Base-by-base conservation (phyloP, 1,284 basidiomycete genomes). In the Leccinum pseudoinsigne region DNA sequence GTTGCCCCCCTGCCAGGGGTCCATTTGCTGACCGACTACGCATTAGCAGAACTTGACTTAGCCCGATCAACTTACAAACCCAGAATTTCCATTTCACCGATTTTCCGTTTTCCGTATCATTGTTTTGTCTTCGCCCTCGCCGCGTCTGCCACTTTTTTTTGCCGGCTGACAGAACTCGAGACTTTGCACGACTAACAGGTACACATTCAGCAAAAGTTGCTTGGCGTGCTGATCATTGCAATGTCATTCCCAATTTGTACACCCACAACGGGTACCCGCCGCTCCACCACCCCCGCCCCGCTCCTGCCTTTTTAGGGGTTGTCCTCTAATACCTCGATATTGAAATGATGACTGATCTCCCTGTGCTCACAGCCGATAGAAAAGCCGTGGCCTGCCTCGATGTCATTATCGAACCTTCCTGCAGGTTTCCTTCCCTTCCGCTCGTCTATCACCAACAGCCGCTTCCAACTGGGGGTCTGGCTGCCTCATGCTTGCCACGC, bases 401-500 rank as follows among this genome's bases (percentile, higher is more conserved):
- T 72, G 72, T 47, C 72, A 69, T 50, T 68, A 74, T 74, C 71
- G 68, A 66, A 67, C 59, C 67, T 69, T 72, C 70, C 69, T 69
- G 66, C 54, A 67, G 61, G 66, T 65, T 69, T 67, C 71, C 65
- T 76, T 75, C 55, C 72, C 64, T 66, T 67, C 64, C 66, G 26
- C 62, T 72, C 71, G 72, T 76, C 75, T 68, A 75, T 73, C 72
- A 75, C 74, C 59, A 66, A 71, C 73, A 73, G 65, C 71, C 66
- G 75, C 71, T 72, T 62, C 70, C 59, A 67, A 58, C 65, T 65
- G 59, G 68, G 71, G 72, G 71, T 68, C 73, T 63, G 69, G 65
- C 68, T 69, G 81, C 84, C 85, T 86, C 84, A 84, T 86, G 84
- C 81, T 76, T 63, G 76, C 81, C 84, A 86, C 83, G 85, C 84